Conservation (phyloP, 2,329 filamentous ascomycete species). For the Microcera coccophila region DNA sequence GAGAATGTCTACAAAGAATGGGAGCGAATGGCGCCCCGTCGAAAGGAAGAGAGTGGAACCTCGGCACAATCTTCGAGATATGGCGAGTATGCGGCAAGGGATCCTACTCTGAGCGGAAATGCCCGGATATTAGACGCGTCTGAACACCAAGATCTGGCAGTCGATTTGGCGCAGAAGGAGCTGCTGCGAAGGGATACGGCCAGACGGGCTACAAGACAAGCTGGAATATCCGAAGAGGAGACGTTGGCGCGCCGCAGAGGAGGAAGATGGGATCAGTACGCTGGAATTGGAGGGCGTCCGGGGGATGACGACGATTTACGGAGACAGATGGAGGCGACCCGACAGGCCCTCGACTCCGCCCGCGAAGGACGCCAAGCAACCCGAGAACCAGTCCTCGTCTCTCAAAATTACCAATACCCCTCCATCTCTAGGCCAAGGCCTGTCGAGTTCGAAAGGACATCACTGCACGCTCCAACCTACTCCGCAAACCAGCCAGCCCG, state of each 20-base stretch:
- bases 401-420: slow-evolving; percentile 51
- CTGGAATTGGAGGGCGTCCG: slow-evolving; percentile 18
- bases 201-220: slow-evolving; percentile 53
- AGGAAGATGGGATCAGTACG: slow-evolving; percentile 43
- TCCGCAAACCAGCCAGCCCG: slow-evolving; percentile 30
- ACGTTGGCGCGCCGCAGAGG: slow-evolving; percentile 51
- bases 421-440: slow-evolving; percentile 51
- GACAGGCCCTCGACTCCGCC: slow-evolving; percentile 42
- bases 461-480: slow-evolving; percentile 12
- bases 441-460: slow-evolving; percentile 39
- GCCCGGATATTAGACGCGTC: slow-evolving; percentile 63
- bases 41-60: slow-evolving; percentile 21
- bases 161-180: slow-evolving; percentile 71
- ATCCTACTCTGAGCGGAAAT: slow-evolving; percentile 57
- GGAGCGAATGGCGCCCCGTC: slow-evolving; percentile 49
- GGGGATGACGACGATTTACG: slow-evolving; percentile 44
- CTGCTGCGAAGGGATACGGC: slow-evolving; percentile 62
- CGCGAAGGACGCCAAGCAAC: slow-evolving; percentile 22
- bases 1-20: slow-evolving; percentile 67
- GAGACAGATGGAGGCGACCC: slow-evolving; percentile 51
- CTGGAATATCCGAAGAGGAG: slow-evolving; percentile 54
- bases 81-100: slow-evolving; percentile 49
- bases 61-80: slow-evolving; percentile 33
- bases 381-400: slow-evolving; percentile 23
- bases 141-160: slow-evolving; percentile 70